Evolutionary conservation across 345 rosid species (phyloP), one percentile per base, ranked within the genome.

Genomic region (Luvunga scandens): DNA sequence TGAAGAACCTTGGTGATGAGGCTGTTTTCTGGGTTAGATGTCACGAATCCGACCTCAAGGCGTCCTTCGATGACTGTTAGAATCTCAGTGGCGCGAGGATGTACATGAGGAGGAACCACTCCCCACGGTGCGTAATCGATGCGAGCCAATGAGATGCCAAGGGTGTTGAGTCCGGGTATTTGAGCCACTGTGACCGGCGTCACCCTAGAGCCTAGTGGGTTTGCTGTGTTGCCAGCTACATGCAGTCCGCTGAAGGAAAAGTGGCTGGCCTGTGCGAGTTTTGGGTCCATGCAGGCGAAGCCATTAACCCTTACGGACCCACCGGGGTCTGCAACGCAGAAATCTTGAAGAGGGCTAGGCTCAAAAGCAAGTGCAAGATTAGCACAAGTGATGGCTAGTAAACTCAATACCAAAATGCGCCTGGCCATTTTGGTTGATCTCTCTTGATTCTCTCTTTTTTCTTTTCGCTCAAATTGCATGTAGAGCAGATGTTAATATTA

Each of bases 11-110:
- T 85, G 1, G 75, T 48, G 39, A 80, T 68, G 73, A 85, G 67
- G 64, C 73, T 38, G 75, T 82, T 85, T 7, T 66, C 80, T 1
- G 83, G 87, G 34, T 79, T 73, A 10, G 85, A 82, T 1, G 80
- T 85, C 48, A 80, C 53, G 39, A 82, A 82, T 18, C 87, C 85
- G 7, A 75, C 74, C 0, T 22, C 6, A 10, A 85, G 36, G 22
- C 38, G 75, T 27, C 87, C 85, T 66, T 85, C 80, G 0, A 78
- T 2, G 61, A 85, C 78, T 2, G 78, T 70, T 1, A 85, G 39
- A 48, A 80, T 74, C 57, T 83, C 81, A 1, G 73, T 18, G 73
- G 81, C 83, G 0, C 81, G 72, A 1, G 83, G 83, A 34, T 77
- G 83, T 10, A 31, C 14, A 38, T 77, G 85, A 4, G 85, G 81